Base-by-base conservation (phyloP, 2,329 filamentous ascomycete genomes). In the Aspergillus awamori region DNA sequence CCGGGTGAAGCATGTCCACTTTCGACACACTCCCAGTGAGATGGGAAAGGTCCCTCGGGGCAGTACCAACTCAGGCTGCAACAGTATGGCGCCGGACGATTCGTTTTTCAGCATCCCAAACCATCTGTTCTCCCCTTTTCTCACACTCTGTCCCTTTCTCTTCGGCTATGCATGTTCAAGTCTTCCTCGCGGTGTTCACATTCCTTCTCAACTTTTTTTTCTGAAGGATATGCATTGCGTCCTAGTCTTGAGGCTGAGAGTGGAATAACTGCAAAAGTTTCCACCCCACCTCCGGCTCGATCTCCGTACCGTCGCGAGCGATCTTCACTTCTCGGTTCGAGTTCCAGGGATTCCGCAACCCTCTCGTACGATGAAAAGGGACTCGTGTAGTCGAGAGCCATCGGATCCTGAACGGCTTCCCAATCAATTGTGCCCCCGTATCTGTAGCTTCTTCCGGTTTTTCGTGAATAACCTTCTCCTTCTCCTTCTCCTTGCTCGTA, bases 281-380 rank as follows among this genome's bases (percentile, higher is more conserved):
- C 69, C 87, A 86, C 5, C 93, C 94, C 47, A 96, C 86, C 30
- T 83, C 86, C 28, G 93, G 91, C 76, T 98, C 94, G 57, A 98
- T 81, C 75, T 98, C 94, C 0, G 94, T 98, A 2, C 94, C 94
- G 70, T 98, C 94, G 69, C 94, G 85, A 24, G 94, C 94, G 72
- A 98, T 97, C 77, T 98, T 98, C 64, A 98, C 91, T 73, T 98
- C 94, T 56, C 94, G 83, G 71, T 97, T 97, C 4, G 92, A 90
- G 75, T 98, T 98, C 92, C 93, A 97, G 0, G 92, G 90, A 73
- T 98, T 98, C 36, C 93, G 86, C 58, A 98, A 78, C 0, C 94
- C 93, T 65, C 93, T 83, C 0, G 93, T 96, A 47, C 91, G 87
- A 74, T 95, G 96, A 73, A 98, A 98, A 0, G 94, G 93, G 5